Evolutionary conservation across 2,329 filamentous ascomycete species (phyloP).

Genomic region (Pyricularia grisea): DNA sequence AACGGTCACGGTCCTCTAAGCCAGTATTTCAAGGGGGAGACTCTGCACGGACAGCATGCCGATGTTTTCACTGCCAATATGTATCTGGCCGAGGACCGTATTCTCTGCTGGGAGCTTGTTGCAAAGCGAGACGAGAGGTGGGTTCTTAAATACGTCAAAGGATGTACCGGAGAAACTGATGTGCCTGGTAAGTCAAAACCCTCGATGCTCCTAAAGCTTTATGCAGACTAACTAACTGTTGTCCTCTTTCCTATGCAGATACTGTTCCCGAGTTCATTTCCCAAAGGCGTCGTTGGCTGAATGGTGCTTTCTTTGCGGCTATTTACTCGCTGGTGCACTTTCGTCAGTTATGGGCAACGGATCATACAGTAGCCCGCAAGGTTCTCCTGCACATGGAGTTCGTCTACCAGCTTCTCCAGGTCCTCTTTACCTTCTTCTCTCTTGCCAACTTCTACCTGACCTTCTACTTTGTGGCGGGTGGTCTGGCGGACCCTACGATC

Average conservation of each 20-base stretch:
- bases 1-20: constrained; percentile 91
- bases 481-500: constrained; percentile 64
- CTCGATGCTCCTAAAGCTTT: constrained; percentile 2
- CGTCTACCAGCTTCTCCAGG: constrained; percentile 84
- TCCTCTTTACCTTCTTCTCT: constrained; percentile 96
- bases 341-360: constrained; percentile 83
- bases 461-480: constrained; percentile 96
- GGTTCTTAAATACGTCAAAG: constrained; percentile 97
- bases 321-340: constrained; percentile 97
- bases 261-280: constrained; percentile 94
- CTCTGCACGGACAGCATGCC: constrained; percentile 87
- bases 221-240: neutral
- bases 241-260: constrained; percentile 42
- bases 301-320: constrained; percentile 96
- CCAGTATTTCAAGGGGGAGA: constrained; percentile 99
- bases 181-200: constrained; percentile 64
- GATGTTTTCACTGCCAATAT: constrained; percentile 64
- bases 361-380: constrained; percentile 84
- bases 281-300: constrained; percentile 92
- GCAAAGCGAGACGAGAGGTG: constrained; percentile 91
- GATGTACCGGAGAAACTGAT: constrained; percentile 93
- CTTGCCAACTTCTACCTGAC: constrained; percentile 98
- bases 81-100: constrained; percentile 85
- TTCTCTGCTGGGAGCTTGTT: constrained; percentile 89
- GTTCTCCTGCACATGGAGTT: constrained; percentile 91